Evolutionary conservation across 805 yeast species (phyloP).

Genomic region (Vanderwaltozyma tropicalis): DNA sequence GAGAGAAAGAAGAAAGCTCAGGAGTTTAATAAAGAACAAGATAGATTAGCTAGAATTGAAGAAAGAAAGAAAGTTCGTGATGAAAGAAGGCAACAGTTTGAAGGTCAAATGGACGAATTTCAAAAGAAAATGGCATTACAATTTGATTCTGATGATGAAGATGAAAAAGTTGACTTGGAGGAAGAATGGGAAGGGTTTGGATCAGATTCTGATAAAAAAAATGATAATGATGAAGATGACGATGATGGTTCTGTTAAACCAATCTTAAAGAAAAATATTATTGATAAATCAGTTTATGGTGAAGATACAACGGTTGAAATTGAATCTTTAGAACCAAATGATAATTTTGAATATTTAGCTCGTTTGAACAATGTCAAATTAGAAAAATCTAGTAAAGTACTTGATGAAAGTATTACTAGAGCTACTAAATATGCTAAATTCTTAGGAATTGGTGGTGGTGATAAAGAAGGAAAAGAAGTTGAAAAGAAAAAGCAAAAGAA

Average conservation of each 20-base stretch:
- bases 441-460: slow-evolving; percentile 41
- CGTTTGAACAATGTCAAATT: slow-evolving; percentile 64
- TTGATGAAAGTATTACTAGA: slow-evolving; percentile 62
- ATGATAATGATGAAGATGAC: slow-evolving; percentile 14
- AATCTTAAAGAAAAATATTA: slow-evolving; percentile 21
- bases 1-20: slow-evolving; percentile 82
- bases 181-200: slow-evolving; percentile 35
- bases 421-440: slow-evolving; percentile 77
- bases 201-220: slow-evolving; percentile 17
- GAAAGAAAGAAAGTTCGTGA: slow-evolving; percentile 56
- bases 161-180: slow-evolving; percentile 9
- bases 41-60: slow-evolving; percentile 57
- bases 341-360: slow-evolving; percentile 49
- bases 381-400: slow-evolving; percentile 52
- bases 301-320: slow-evolving; percentile 38
- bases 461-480: slow-evolving; percentile 18
- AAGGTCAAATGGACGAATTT: slow-evolving; percentile 38
- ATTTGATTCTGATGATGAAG: slow-evolving; percentile 20
- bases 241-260: slow-evolving; percentile 19
- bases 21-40: slow-evolving; percentile 66
- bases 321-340: slow-evolving; percentile 39
- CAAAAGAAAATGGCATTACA: slow-evolving; percentile 16
- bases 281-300: slow-evolving; percentile 18
- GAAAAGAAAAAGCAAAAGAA: slow-evolving; percentile 34
- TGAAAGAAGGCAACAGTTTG: slow-evolving; percentile 57